Evolutionary conservation across 345 rosid genomes (phyloP).

Genomic region (Draba incana): DNA sequence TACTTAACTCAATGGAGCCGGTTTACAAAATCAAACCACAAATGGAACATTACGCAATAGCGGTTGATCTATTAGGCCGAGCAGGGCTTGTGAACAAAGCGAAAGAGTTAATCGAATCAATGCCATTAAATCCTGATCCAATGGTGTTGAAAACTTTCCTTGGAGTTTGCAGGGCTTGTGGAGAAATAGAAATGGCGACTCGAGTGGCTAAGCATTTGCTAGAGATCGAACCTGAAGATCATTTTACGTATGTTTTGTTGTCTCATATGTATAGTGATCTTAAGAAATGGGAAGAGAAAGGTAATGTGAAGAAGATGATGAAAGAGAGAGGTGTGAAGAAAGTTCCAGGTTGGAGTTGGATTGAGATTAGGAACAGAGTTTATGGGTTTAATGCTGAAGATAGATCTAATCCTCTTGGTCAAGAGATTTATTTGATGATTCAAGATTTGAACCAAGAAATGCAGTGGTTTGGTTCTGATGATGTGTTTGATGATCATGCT

Average conservation of each 20-base stretch:
- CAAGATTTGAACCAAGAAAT: constrained; percentile 58
- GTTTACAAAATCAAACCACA: constrained; percentile 62
- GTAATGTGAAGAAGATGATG: constrained; percentile 65
- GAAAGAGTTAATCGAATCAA: constrained; percentile 56
- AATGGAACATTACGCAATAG: constrained; percentile 82
- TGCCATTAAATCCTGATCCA: constrained; percentile 68
- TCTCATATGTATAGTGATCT: constrained; percentile 70
- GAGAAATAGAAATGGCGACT: constrained; percentile 66
- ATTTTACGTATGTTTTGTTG: constrained; percentile 64
- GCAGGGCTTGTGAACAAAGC: constrained; percentile 62
- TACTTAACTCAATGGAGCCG: constrained; percentile 60
- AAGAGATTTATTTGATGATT: constrained; percentile 52
- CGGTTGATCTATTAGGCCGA: constrained; percentile 74
- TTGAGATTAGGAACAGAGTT: constrained; percentile 60
- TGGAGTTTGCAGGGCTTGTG: constrained; percentile 74
- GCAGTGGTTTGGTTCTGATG: constrained; percentile 44
- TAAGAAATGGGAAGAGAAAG: constrained; percentile 68
- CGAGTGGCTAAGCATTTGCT: constrained; percentile 62
- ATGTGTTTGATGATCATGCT: constrained; percentile 26
- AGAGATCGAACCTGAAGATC: constrained; percentile 72
- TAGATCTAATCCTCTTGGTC: constrained; percentile 50
- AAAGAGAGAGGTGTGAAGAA: constrained; percentile 72
- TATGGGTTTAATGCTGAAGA: constrained; percentile 75
- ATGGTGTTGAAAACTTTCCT: constrained; percentile 77
- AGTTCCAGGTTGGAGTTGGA: constrained; percentile 90